Evolutionary conservation across 768 basidiomycete species (phyloP), one percentile per base, ranked within the genome.

Genomic region (Fibroporia radiculosa): DNA sequence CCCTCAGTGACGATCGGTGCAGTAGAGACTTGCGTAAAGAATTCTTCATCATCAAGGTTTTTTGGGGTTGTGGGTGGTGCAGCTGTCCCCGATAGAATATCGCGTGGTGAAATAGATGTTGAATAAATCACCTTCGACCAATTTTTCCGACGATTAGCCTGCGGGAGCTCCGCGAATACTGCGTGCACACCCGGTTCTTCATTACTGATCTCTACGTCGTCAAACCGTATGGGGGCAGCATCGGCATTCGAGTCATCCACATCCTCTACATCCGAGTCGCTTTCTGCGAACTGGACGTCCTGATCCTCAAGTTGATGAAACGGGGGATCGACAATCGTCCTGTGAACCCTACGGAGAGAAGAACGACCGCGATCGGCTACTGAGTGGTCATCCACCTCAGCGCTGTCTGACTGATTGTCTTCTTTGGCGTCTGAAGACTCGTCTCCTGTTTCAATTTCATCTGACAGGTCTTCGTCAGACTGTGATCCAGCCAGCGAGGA

Each of bases 111-210:
- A 10, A 91, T 71, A 3, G 72, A 61, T 34, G 75, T 75, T 29
- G 72, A 71, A 62, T 97, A 97, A 42, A 97, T 88, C 36, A 95
- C 74, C 41, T 82, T 82, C 57, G 82, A 89, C 78, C 92, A 87
- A 58, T 95, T 80, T 54, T 75, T 79, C 48, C 73, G 71, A 28
- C 70, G 69, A 7, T 62, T 66, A 20, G 50, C 42, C 12, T 64
- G 55, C 0, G 60, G 53, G 1, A 68, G 62, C 6, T 69, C 66
- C 3, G 71, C 62, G 37, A 76, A 72, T 16, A 68, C 58, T 11
- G 67, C 66, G 8, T 67, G 66, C 45, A 80, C 81, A 40, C 66
- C 65, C 4, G 58, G 71, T 13, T 61, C 65, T 35, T 79, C 77
- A 24, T 71, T 71, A 6, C 70, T 68, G 24, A 76, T 66, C 44